Evolutionary conservation across 768 basidiomycete species (phyloP), one percentile per base, ranked within the genome.

Genomic region (Termitomyces sp.): DNA sequence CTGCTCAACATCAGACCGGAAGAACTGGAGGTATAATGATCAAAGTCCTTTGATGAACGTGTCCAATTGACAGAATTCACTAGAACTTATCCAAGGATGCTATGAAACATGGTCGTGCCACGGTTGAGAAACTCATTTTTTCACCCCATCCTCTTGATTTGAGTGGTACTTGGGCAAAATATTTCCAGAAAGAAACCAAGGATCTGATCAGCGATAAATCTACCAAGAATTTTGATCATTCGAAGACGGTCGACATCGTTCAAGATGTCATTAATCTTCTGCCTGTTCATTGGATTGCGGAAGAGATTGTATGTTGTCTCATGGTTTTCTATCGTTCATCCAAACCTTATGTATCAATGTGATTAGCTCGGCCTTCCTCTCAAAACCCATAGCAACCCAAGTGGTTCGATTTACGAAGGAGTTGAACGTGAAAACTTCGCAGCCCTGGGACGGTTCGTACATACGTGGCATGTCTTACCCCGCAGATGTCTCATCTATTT

Each of bases 241-340:
- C 57, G 16, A 68, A 58, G 31, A 73, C 66, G 47, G 65, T 89
- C 20, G 86, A 91, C 63, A 76, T 90, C 35, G 78, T 89, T 7
- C 72, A 72, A 39, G 84, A 90, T 59, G 86, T 90, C 20, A 78
- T 87, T 62, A 86, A 89, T 57, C 63, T 76, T 25, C 54, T 86
- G 36, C 82, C 88, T 0, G 66, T 86, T 5, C 74, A 80, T 55
- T 90, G 85, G 85, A 73, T 85, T 27, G 77, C 78, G 10, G 72
- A 79, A 31, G 64, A 80, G 50, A 69, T 88, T 54, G 88, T 88
- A 56, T 59, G 85, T 70, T 32, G 16, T 33, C 35, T 41, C 20
- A 5, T 56, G 12, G n/a, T 12, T 29, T 35, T 7, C n/a, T 13
- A 16, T 9, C 23, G 47, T 15, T 51, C 9, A 13, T 50, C 23